Evolutionary conservation across 306 rosid genomes (phyloP).

Genomic region (Quillaja saponaria): DNA sequence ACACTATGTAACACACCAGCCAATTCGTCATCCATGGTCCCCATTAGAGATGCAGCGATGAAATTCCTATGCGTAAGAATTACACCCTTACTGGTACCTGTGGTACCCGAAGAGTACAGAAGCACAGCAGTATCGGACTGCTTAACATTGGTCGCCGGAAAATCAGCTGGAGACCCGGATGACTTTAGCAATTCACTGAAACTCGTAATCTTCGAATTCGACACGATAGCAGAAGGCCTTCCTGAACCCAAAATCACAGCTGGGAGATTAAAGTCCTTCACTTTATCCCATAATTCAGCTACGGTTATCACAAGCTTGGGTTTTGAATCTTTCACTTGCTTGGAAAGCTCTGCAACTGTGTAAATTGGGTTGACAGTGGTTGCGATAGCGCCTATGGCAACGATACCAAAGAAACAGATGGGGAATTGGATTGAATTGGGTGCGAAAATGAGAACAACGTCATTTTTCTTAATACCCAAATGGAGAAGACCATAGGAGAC

Average conservation of each 20-base stretch:
- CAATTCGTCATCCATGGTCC: conserved; percentile 55
- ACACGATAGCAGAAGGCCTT: not conserved
- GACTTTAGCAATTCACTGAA: conserved; percentile 48
- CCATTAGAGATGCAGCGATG: conserved; percentile 62
- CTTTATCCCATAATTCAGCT: conserved; percentile 60
- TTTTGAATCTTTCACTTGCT: conserved; percentile 64
- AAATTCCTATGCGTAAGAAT: conserved; percentile 67
- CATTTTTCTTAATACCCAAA: conserved; percentile 64
- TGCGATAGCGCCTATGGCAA: conserved; percentile 66
- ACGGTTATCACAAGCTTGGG: conserved; percentile 74
- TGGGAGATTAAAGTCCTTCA: conserved; percentile 53
- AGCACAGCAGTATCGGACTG: conserved; percentile 76
- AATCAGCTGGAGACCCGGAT: conserved; percentile 42
- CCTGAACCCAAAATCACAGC: conserved; percentile 44
- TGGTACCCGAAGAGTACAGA: conserved; percentile 87
- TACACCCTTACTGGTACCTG: conserved; percentile 85
- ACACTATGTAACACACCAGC: conserved; percentile 37
- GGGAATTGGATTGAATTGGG: conserved; percentile 68
- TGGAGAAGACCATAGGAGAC: conserved; percentile 53
- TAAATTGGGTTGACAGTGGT: conserved; percentile 75
- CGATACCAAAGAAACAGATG: conserved; percentile 52
- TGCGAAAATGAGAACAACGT: conserved; percentile 74
- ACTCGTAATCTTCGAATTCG: conserved; percentile 16
- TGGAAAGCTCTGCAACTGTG: conserved; percentile 63
- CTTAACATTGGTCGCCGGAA: conserved; percentile 40